These are phyloP conservation scores for Botryotinia globosa DNA, from an alignment of 2,329 filamentous ascomycete species.

Conservation along the genomic window DNA sequence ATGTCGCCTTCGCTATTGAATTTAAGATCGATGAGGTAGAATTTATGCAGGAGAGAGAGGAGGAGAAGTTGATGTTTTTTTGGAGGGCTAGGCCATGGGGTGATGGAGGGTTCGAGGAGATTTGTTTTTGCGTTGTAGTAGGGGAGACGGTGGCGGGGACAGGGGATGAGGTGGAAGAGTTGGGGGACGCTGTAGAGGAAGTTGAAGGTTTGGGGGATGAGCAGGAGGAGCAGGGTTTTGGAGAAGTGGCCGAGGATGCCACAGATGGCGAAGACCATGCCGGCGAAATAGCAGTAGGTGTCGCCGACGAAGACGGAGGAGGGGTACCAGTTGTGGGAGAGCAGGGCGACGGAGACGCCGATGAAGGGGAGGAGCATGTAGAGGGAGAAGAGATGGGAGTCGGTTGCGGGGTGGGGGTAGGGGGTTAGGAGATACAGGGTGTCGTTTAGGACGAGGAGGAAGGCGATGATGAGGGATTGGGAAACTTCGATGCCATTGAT, in stretches of 20 bases:
- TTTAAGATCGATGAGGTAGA: constrained; percentile 67
- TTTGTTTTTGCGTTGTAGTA: constrained; percentile 83
- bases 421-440: constrained; percentile 78
- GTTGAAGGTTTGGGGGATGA: constrained; percentile 94
- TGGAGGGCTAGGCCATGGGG: constrained; percentile 73
- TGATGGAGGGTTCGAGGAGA: constrained; percentile 81
- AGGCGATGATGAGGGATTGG: constrained; percentile 87
- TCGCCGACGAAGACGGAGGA: constrained; percentile 95
- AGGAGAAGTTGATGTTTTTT: constrained; percentile 57
- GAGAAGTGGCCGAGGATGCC: constrained; percentile 96
- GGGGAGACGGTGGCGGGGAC: constrained; percentile 87
- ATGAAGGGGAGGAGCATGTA: constrained; percentile 94
- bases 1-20: constrained; percentile 68
- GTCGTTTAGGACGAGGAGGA: constrained; percentile 83
- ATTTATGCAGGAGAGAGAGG: constrained; percentile 65
- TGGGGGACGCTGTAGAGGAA: constrained; percentile 92
- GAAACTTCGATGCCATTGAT: constrained; percentile 97
- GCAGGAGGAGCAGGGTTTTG: constrained; percentile 88
- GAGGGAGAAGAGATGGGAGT: constrained; percentile 93
- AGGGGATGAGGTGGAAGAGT: constrained; percentile 84
- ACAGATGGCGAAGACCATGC: constrained; percentile 98
- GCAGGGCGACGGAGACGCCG: constrained; percentile 82
- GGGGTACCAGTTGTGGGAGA: constrained; percentile 93
- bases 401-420: constrained; percentile 88
- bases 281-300: constrained; percentile 99